phyloP scores from a whole-genome alignment of 2,329 filamentous ascomycete species.

The Gnomoniopsis sp. region DNA sequence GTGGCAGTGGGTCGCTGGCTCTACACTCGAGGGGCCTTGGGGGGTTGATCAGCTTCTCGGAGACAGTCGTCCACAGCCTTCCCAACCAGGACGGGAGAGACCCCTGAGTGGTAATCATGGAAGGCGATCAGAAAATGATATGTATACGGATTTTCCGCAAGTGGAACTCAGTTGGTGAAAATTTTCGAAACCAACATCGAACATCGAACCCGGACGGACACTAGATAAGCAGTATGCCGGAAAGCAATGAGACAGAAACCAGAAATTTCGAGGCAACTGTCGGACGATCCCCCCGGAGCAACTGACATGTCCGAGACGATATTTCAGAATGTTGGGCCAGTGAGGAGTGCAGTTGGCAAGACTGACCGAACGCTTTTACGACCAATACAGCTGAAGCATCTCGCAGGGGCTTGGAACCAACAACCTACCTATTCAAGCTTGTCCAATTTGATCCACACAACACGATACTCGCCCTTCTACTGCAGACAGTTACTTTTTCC shows the following conservation, averaged over 20 bases:
- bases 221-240: not conserved
- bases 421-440: not conserved
- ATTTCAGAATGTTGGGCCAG: not conserved
- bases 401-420: not conserved
- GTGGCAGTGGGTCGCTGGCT: slow-evolving; percentile 18
- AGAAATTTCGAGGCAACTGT: not conserved
- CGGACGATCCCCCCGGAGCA: not conserved
- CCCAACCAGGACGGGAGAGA: not conserved
- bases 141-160: not conserved
- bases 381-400: not conserved
- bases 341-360: not conserved
- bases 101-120: not conserved
- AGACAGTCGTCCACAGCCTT: not conserved
- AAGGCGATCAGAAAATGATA: not conserved
- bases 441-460: not conserved
- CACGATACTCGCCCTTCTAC: not conserved
- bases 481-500: not conserved
- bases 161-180: not conserved
- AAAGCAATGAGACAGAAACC: not conserved
- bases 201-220: not conserved
- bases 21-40: slow-evolving; percentile 13
- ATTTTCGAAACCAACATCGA: not conserved
- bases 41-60: not conserved
- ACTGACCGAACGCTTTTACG: not conserved
- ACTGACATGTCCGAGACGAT: not conserved